These are phyloP conservation scores for Clitopilus passeckerianus DNA, from an alignment of 768 basidiomycete species.

Conservation along the genomic window DNA sequence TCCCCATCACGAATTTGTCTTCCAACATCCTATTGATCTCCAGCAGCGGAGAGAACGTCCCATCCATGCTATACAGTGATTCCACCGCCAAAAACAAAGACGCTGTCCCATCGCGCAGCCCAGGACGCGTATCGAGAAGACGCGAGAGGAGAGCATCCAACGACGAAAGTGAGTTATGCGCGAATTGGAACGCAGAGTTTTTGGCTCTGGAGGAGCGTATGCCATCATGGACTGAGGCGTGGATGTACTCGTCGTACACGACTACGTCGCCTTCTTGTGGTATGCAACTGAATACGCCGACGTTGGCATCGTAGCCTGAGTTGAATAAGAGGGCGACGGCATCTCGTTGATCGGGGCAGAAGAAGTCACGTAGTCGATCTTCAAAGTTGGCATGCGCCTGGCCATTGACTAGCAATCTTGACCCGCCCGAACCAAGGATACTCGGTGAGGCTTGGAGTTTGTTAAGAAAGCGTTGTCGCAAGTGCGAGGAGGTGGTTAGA, in stretches of 20 bases:
- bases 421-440: slow-evolving; percentile 84
- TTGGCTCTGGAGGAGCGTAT: slow-evolving; percentile 60
- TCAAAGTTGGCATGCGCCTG: slow-evolving; percentile 71
- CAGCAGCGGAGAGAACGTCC: slow-evolving; percentile 74
- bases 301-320: slow-evolving; percentile 92
- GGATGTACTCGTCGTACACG: slow-evolving; percentile 83
- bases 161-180: slow-evolving; percentile 63
- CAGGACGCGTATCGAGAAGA: slow-evolving; percentile 31
- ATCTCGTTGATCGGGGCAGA: slow-evolving; percentile 35
- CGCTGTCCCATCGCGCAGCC: slow-evolving; percentile 29
- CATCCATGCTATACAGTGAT: slow-evolving; percentile 94
- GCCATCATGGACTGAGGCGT: slow-evolving; percentile 90
- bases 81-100: slow-evolving; percentile 83
- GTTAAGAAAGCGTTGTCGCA: slow-evolving; percentile 56
- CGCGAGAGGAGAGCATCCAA: slow-evolving; percentile 39
- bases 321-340: slow-evolving; percentile 73
- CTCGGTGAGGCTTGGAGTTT: slow-evolving; percentile 44
- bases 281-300: slow-evolving; percentile 75
- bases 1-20: slow-evolving; percentile 51
- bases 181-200: slow-evolving; percentile 41
- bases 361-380: slow-evolving; percentile 57
- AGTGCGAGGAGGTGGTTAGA: slow-evolving; percentile 50
- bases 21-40: slow-evolving; percentile 64
- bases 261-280: slow-evolving; percentile 77
- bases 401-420: slow-evolving; percentile 78